Evolutionary conservation across 345 rosid genomes (phyloP), one percentile per base, ranked within the genome.

Genomic region (Eucalyptus tenuipes): DNA sequence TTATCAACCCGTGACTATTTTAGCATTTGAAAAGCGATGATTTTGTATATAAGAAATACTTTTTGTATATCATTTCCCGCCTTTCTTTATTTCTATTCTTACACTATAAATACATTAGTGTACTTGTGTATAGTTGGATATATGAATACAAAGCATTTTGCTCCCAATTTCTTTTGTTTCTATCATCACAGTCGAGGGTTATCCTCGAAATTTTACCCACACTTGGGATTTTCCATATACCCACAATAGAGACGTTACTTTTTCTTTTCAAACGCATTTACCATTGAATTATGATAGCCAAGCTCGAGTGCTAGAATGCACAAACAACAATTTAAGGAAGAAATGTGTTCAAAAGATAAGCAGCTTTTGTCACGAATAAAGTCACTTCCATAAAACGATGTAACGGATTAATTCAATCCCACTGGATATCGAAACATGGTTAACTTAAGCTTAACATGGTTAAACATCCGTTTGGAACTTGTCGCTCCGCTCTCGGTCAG

Each of bases 371-470:
- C 44, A 68, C 4, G 7, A 2, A 17, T 8, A 9, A 16, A n/a
- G 40, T n/a, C 4, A 13, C 5, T n/a, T 64, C 10, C 37, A n/a
- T 14, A n/a, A 64, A 12, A 15, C 20, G 2, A 33, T 9, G 13
- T 8, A 15, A 33, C 0, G 4, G 13, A 33, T 4, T 1, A 33
- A 33, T 33, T 68, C 24, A 17, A 17, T 68, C 80, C 24, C 44
- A 4, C 2, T 10, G 7, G 24, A 10, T 4, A 33, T 68, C 11
- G 1, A 68, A 68, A 68, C 13, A 68, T 68, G 13, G 25, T 33
- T 8, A 68, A 31, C 24, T 0, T 33, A 5, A 17, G 3, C 0
- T n/a, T 7, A 64, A 7, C 9, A n/a, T 1, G 5, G 37, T 2
- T 1, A 17, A 68, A 31, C 44, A 3, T 37, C 81, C 13, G 0